phyloP scores from a whole-genome alignment of 257 asterid genomes.

The Solanum chiquidenum region DNA sequence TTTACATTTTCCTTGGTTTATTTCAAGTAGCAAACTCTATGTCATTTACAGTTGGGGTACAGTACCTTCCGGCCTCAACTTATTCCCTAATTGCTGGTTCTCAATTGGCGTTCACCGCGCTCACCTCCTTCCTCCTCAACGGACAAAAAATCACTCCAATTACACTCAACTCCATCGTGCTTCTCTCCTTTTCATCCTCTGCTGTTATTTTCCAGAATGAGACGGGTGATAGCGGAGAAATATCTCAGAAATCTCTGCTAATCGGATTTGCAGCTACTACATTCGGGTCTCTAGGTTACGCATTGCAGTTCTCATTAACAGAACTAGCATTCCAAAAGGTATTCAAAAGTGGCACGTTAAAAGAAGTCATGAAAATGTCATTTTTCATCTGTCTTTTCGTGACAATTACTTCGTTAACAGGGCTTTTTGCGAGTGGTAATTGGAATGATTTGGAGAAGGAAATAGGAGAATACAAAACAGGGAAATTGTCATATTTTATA shows the following conservation, averaged over 20 bases:
- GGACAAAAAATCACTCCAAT: constrained; percentile 18
- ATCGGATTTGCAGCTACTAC: constrained; percentile 10
- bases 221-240: background rate
- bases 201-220: constrained; percentile 15
- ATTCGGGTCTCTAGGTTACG: background rate
- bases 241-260: background rate
- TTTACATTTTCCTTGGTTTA: constrained; percentile 1
- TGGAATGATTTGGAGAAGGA: constrained; percentile 18
- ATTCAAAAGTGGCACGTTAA: constrained; percentile 11
- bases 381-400: constrained; percentile 22
- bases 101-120: constrained; percentile 33
- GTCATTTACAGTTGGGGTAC: constrained; percentile 24
- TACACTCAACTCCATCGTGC: constrained; percentile 18
- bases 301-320: constrained; percentile 25
- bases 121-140: constrained; percentile 37
- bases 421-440: constrained; percentile 12
- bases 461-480: constrained; percentile 19
- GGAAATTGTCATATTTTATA: constrained; percentile 10
- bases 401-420: background rate
- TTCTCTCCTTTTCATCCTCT: constrained; percentile 31
- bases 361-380: constrained; percentile 10
- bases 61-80: constrained; percentile 28
- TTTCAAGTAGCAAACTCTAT: constrained; percentile 6
- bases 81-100: constrained; percentile 26
- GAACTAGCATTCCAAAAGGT: constrained; percentile 17